Evolutionary conservation across 164 flowering plant species (phyloP).

Genomic region (Dillenia suffruticosa): DNA sequence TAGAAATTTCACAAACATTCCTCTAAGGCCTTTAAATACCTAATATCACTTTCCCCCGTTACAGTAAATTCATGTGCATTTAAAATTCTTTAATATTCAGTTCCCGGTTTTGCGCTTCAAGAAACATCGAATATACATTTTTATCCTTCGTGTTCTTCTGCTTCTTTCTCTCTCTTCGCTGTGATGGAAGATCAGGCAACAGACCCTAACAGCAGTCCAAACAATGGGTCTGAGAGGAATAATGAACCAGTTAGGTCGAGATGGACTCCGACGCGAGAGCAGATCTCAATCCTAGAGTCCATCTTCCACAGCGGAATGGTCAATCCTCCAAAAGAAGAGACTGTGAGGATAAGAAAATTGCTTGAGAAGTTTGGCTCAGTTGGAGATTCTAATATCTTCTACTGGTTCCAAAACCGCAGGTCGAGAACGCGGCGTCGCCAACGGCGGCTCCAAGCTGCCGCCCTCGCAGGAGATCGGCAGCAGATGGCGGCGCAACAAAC

Average conservation of each 20-base stretch:
- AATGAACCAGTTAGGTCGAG: conserved; percentile 77
- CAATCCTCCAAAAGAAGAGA: conserved; percentile 90
- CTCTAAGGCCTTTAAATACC: no score
- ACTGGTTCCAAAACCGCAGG: conserved; percentile 96
- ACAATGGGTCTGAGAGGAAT: conserved; percentile 20
- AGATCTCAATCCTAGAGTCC: conserved; percentile 86
- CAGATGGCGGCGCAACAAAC: neutral
- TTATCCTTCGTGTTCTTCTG: neutral
- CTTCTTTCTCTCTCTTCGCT: neutral
- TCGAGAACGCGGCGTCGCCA: conserved; percentile 86
- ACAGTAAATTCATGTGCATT: no score
- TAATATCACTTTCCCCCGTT: no score
- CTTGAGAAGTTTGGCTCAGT: conserved; percentile 86
- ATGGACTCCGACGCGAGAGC: conserved; percentile 97
- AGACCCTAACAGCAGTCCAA: conserved; percentile 18
- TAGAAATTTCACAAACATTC: no score
- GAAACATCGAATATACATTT: conserved; percentile 30
- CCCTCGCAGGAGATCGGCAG: conserved; percentile 16
- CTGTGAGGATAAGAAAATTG: conserved; percentile 70
- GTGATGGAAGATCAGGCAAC: conserved; percentile 29
- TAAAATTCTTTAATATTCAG: no score
- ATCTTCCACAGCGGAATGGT: conserved; percentile 99
- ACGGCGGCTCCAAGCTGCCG: conserved; percentile 69
- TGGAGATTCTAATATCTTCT: conserved; percentile 93
- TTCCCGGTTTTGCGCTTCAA: conserved; percentile 2